Evolutionary conservation across 208 protist species (phyloP), one percentile per base, ranked within the genome.

Genomic region (Acanthamoeba healyi): DNA sequence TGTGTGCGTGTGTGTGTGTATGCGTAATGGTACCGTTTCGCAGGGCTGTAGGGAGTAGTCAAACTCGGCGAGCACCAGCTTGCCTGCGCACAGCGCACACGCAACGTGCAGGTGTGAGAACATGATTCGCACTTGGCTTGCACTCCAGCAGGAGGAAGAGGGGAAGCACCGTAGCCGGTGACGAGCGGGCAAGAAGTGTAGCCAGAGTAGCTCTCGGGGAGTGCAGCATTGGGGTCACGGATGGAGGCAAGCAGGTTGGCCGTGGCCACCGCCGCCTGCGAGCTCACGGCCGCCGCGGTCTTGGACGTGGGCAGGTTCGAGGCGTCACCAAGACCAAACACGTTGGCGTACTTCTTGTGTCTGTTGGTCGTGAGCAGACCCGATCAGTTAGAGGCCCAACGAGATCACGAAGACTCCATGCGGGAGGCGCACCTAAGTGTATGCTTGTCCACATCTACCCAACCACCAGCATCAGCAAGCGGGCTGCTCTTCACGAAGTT

Each of bases 111-210:
- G 12, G 44, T 46, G 24, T 54, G 15, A 29, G 29, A 34, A 81
- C 29, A 46, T 9, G 22, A 94, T 54, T 12, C 34, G 36, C 29
- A 32, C 34, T 3, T 29, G 26, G 29, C 6, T 17, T 12, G 56
- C 44, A 58, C 19, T 19, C 51, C 19, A 7, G 58, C 6, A 65
- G 58, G 58, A 65, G 58, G 17, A 29, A 65, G 58, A 24, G 7
- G 58, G 58, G 10, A 26, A 74, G 14, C 40, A 36, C 56, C 89
- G 34, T 94, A 77, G 9, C 89, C 49, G 12, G 93, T 96, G 9
- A 94, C 93, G 54, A 97, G 92, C 24, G 96, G 96, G 81, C 96
- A 97, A n/a, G 90, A 89, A 1, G 96, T 96, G 81, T 96, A 97
- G 40, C 96, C 96, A 42, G 96, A 92, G 54, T 97, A 97, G 26